Conservation (phyloP, 2,329 filamentous ascomycete species). For the Verticillium dahliae region DNA sequence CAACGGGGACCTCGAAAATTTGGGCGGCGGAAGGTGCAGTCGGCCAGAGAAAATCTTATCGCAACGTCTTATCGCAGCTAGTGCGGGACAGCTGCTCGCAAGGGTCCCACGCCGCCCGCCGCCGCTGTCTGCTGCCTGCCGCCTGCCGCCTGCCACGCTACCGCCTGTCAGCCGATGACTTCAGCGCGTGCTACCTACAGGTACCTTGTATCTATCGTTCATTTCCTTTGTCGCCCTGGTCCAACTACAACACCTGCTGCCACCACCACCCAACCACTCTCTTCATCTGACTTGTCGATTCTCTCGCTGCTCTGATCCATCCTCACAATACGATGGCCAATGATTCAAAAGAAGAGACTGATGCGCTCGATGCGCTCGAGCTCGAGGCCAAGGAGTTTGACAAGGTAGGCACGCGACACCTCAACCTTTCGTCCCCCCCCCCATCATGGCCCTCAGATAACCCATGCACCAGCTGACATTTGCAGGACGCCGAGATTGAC, state of each 20-base stretch:
- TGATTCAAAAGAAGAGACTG: conserved; percentile 52
- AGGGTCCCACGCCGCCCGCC: neutral
- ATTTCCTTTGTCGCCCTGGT: neutral
- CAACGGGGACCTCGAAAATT: conserved; percentile 6
- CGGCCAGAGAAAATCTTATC: conserved; percentile 13
- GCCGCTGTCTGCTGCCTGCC: too few relatives aligned
- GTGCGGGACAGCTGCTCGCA: conserved; percentile 4
- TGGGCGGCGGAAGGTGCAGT: conserved; percentile 1
- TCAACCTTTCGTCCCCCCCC: neutral
- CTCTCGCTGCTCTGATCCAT: neutral
- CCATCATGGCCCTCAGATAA: neutral
- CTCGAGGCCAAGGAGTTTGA: conserved; percentile 84
- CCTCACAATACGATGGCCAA: conserved; percentile 26
- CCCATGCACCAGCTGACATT: neutral
- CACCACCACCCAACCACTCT: neutral
- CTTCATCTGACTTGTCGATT: neutral
- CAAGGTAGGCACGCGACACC: conserved; percentile 51
- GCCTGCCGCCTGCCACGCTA: too few relatives aligned
- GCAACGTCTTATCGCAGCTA: neutral
- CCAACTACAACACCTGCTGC: neutral
- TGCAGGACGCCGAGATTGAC: conserved; percentile 87
- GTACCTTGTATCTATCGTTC: neutral
- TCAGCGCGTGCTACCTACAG: neutral
- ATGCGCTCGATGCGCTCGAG: conserved; percentile 75
- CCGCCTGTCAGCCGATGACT: neutral